Percentiles rank a stretch among this genome's conserved stretches.
Conservation (phyloP, 495 filamentous ascomycete species). For the Lasiosphaeria hispida region DNA sequence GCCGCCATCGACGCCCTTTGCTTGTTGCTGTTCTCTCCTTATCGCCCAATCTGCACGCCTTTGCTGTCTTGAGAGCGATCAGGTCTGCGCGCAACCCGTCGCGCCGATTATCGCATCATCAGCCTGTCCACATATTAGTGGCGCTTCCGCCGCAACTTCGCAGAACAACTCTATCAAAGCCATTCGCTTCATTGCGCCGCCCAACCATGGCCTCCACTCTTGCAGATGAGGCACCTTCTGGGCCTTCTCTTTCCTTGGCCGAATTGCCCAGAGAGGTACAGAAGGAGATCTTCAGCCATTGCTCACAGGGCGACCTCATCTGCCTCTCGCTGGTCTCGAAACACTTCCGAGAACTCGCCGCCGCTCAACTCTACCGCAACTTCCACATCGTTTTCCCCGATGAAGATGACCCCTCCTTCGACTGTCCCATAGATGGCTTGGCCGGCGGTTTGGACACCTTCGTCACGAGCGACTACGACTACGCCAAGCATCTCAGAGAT, state of each 20-base stretch:
- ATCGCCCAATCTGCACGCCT: background rate
- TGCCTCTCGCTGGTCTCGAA: slow-evolving; percentile 53
- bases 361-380: slow-evolving; percentile 55
- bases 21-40: background rate
- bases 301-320: slow-evolving; percentile 47
- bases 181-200: background rate
- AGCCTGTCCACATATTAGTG: background rate
- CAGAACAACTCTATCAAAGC: background rate
- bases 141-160: background rate
- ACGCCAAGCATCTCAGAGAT: slow-evolving; percentile 54
- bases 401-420: slow-evolving; percentile 47
- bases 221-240: slow-evolving; percentile 5
- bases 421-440: slow-evolving; percentile 50
- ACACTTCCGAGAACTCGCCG: slow-evolving; percentile 55
- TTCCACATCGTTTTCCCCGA: slow-evolving; percentile 57
- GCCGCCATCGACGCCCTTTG: background rate
- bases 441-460: slow-evolving; percentile 58
- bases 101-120: background rate
- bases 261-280: slow-evolving; percentile 52
- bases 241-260: slow-evolving; percentile 29
- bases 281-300: slow-evolving; percentile 50
- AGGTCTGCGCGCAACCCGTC: background rate
- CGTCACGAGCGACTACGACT: slow-evolving; percentile 57
- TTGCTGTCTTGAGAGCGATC: background rate
- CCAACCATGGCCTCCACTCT: slow-evolving; percentile 20